Evolutionary conservation across 1,139 yeast species (phyloP).

Genomic region (Wickerhamomyces sp.): DNA sequence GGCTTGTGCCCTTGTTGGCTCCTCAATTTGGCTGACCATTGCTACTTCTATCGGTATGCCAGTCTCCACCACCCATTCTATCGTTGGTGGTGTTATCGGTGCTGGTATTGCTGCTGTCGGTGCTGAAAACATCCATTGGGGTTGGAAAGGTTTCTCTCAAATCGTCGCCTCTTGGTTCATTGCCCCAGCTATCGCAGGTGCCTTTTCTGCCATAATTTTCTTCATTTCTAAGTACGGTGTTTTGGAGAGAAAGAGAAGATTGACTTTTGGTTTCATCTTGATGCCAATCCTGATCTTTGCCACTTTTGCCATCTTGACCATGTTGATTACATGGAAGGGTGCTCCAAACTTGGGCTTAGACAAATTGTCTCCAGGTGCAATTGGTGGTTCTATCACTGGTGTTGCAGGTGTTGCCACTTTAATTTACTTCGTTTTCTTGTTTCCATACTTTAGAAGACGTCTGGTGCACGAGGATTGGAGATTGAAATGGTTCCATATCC

Average conservation of each 20-base stretch:
- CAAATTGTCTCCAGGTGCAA: constrained; percentile 44
- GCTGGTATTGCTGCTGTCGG: constrained; percentile 64
- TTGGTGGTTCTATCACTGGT: constrained; percentile 54
- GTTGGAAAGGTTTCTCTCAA: constrained; percentile 69
- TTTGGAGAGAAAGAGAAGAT: constrained; percentile 48
- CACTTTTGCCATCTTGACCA: constrained; percentile 59
- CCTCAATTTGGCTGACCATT: constrained; percentile 65
- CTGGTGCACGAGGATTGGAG: constrained; percentile 65
- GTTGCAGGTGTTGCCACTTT: constrained; percentile 53
- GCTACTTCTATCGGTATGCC: constrained; percentile 72
- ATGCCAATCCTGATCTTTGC: constrained; percentile 60
- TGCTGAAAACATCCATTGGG: constrained; percentile 58
- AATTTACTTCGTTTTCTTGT: constrained; percentile 49
- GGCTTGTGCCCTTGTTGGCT: constrained; percentile 73
- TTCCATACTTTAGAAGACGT: constrained; percentile 61
- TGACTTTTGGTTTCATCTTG: constrained; percentile 46
- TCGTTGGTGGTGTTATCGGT: constrained; percentile 75
- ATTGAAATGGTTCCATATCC: constrained; percentile 50
- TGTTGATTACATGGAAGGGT: constrained; percentile 65
- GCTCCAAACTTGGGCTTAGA: constrained; percentile 60
- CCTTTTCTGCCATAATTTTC: constrained; percentile 54
- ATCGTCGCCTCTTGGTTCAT: constrained; percentile 79
- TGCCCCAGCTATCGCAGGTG: constrained; percentile 72
- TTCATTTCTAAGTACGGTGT: constrained; percentile 55
- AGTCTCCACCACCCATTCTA: constrained; percentile 75